Evolutionary conservation across 768 basidiomycete genomes (phyloP), one percentile per base, ranked within the genome.

Genomic region (Russula virescens): DNA sequence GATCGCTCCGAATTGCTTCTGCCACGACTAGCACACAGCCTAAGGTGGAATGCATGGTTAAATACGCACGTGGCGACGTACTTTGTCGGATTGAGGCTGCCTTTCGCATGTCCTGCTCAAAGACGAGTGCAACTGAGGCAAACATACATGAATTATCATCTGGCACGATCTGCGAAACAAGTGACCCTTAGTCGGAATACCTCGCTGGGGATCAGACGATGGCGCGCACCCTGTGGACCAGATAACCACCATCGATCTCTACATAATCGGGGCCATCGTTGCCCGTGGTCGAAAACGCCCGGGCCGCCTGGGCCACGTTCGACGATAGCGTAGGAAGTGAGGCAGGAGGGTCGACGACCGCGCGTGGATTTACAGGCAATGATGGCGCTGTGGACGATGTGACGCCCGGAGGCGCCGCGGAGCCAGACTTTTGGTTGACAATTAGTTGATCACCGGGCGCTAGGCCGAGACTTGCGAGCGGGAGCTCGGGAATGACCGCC

Each of bases 81-180:
- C 94, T 83, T 74, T 89, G 79, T 46, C 95, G 82, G 70, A 97
- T 81, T 64, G 78, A 74, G 26, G 79, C 76, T 2, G 88, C 89
- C 62, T 86, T 86, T n/a, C 79, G 73, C 14, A 88, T 86, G 61
- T 84, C 85, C 69, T 95, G 93, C 70, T 88, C 85, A 69, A 98
- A 95, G 1, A 96, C 78, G 46, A 96, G 76, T 18, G 90, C 91
- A 49, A 92, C 78, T 3, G 94, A 86, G 3, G 89, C 89, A 76
- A 98, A 98, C 34, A 98, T 77, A 73, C 96, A 98, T 1, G 93
- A 90, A 69, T 98, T 98, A 75, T 98, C 96, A 70, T 98, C 96
- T n/a, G 94, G 95, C 19, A 96, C 92, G 59, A 94, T 80, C 84
- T 90, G 66, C 42, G 26, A 40, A 35, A 2, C n/a, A 58, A 40